A percentile compares a stretch with the other conserved stretches of the same genome.
These are phyloP conservation scores for Mycosphaerella arachidis DNA, from an alignment of 2,329 filamentous ascomycete species.

Conservation along the genomic window DNA sequence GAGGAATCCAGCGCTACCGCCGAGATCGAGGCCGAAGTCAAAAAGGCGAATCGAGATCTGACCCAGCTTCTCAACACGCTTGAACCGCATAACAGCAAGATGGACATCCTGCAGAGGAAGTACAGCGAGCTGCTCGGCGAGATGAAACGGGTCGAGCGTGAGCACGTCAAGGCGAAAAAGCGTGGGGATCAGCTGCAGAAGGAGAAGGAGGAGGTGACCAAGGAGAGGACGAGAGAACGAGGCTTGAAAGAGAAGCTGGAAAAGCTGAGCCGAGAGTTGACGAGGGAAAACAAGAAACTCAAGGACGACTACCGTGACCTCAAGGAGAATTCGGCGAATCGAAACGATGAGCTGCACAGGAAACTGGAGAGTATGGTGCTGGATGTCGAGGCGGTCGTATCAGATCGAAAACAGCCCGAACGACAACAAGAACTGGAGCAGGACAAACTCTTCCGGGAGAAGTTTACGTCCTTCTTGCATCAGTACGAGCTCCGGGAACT, in stretches of 20 bases:
- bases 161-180: constrained; percentile 94
- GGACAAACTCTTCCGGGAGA: constrained; percentile 76
- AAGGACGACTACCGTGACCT: constrained; percentile 89
- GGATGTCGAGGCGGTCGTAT: constrained; percentile 83
- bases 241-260: constrained; percentile 94
- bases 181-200: constrained; percentile 91
- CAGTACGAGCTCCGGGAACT: constrained; percentile 94
- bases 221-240: constrained; percentile 83
- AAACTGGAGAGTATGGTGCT: constrained; percentile 75
- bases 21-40: constrained; percentile 94
- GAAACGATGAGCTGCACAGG: constrained; percentile 77
- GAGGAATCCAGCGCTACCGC: constrained; percentile 93
- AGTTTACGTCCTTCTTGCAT: constrained; percentile 92
- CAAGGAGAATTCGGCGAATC: constrained; percentile 78
- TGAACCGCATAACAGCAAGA: constrained; percentile 86
- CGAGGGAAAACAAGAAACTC: constrained; percentile 95
- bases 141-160: constrained; percentile 92
- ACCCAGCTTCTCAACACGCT: constrained; percentile 79
- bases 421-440: constrained; percentile 80
- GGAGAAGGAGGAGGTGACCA: constrained; percentile 85
- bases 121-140: constrained; percentile 88
- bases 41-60: constrained; percentile 87
- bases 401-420: constrained; percentile 69
- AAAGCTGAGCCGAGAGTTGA: constrained; percentile 89
- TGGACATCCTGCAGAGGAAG: constrained; percentile 83